Conservation (phyloP, 1,284 basidiomycete species). For the Hymenochaete sp. region DNA sequence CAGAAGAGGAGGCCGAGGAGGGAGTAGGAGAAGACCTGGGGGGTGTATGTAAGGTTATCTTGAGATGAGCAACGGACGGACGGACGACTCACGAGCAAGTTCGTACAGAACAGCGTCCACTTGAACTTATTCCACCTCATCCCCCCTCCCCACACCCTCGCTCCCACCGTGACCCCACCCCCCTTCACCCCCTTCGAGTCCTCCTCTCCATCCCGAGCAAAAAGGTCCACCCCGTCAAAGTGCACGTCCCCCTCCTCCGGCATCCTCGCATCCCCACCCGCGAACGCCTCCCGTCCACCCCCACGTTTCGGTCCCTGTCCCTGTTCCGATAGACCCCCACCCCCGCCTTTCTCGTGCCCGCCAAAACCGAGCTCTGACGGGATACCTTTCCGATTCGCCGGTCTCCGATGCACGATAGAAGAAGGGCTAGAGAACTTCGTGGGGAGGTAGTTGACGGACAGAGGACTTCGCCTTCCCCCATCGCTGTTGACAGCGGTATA, state of each 20-base stretch:
- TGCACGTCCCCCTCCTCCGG: conserved; percentile 48
- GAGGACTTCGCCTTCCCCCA: too few relatives aligned
- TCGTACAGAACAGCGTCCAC: conserved; percentile 45
- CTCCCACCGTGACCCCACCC: too few relatives aligned
- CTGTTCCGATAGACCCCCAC: too few relatives aligned
- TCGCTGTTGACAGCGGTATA: too few relatives aligned
- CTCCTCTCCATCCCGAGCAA: conserved; percentile 31
- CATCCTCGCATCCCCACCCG: conserved; percentile 37
- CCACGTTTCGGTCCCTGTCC: conserved; percentile 38
- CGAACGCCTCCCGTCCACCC: conserved; percentile 48
- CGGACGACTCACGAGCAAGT: conserved; percentile 37
- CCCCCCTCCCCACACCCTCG: too few relatives aligned
- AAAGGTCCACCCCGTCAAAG: conserved; percentile 39
- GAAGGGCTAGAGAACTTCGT: conserved; percentile 47
- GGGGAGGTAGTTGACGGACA: conserved; percentile 50
- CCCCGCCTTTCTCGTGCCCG: too few relatives aligned
- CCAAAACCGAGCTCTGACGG: too few relatives aligned
- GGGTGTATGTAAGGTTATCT: conserved; percentile 4
- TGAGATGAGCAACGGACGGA: conserved; percentile 5
- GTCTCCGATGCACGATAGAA: conserved; percentile 34
- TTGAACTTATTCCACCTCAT: conserved; percentile 57
- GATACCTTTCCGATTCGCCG: conserved; percentile 31
- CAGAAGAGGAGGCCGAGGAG: conserved; percentile 41
- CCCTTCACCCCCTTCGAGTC: conserved; percentile 33
- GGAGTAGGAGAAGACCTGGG: conserved; percentile 43